Evolutionary conservation across 2,329 filamentous ascomycete genomes (phyloP).

Genomic region (Cadophora gregata): DNA sequence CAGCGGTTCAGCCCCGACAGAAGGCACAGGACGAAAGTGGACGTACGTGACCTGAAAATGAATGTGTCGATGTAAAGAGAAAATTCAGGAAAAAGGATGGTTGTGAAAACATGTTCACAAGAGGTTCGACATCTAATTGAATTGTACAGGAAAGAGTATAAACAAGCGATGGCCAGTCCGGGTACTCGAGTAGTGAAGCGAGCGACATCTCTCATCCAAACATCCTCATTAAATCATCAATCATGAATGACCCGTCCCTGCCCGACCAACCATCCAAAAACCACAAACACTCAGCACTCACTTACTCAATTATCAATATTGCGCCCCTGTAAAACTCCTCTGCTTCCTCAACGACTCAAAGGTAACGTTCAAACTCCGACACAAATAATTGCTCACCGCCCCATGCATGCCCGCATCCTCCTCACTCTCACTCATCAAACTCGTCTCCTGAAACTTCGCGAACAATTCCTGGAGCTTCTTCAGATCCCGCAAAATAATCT

Average conservation of each 20-base stretch:
- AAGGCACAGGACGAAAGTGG: not conserved
- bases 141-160: not conserved
- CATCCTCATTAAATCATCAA: slow-evolving; percentile 3
- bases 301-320: too few species aligned
- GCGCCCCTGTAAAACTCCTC: slow-evolving; percentile 13
- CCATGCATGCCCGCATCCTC: slow-evolving; percentile 49
- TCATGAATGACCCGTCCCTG: not conserved
- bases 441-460: slow-evolving; percentile 51
- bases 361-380: slow-evolving; percentile 51
- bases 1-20: not conserved
- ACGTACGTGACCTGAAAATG: too few species aligned
- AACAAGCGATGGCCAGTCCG: not conserved
- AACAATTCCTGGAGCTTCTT: slow-evolving; percentile 55
- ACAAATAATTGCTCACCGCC: slow-evolving; percentile 54
- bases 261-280: not conserved
- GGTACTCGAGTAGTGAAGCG: not conserved
- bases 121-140: not conserved
- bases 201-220: not conserved
- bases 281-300: not conserved
- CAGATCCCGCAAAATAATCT: slow-evolving; percentile 56
- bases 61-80: not conserved
- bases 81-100: slow-evolving; percentile 12
- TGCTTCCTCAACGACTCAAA: slow-evolving; percentile 43
- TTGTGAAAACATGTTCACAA: not conserved
- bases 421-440: slow-evolving; percentile 31